Conservation (phyloP, 139 green algal genomes). For the Chara braunii region DNA sequence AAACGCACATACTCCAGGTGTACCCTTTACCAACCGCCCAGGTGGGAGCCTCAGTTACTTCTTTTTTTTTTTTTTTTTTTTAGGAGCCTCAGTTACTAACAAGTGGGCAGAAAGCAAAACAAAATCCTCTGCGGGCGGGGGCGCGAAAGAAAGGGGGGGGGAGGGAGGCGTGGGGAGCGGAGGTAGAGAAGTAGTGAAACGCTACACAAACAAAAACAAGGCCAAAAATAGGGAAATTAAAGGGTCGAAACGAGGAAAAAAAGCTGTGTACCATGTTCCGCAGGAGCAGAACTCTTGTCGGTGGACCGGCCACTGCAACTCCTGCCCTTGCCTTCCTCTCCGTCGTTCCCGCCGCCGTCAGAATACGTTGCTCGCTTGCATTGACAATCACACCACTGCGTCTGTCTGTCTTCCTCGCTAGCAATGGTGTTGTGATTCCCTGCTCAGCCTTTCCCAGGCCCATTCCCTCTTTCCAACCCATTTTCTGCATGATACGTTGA, state of each 20-base stretch:
- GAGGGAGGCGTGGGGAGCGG: neutral
- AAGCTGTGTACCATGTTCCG: conserved; percentile 65
- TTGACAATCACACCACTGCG: conserved; percentile 67
- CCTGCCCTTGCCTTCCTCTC: conserved; percentile 5
- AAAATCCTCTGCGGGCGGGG: neutral
- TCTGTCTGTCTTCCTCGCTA: conserved; percentile 65
- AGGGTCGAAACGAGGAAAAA: too few species aligned
- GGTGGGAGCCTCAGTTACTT: too few species aligned
- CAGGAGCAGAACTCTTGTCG: conserved; percentile 55
- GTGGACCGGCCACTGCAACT: conserved; percentile 35
- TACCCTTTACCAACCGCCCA: too few species aligned
- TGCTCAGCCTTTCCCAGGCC: conserved; percentile 65
- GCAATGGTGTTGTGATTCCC: conserved; percentile 79
- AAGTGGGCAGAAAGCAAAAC: too few species aligned
- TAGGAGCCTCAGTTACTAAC: too few species aligned
- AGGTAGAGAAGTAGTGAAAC: too few species aligned
- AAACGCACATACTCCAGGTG: too few species aligned
- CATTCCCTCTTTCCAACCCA: conserved; percentile 87
- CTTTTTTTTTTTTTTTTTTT: too few species aligned
- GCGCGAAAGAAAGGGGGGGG: neutral
- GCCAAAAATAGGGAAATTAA: too few species aligned
- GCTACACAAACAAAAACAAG: too few species aligned
- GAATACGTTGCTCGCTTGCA: conserved; percentile 14
- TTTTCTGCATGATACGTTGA: conserved; percentile 88
- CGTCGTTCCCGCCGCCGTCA: neutral